Evolutionary conservation across 129 eudicot genomes (phyloP).

Genomic region (Heracleum sosnowskyi): DNA sequence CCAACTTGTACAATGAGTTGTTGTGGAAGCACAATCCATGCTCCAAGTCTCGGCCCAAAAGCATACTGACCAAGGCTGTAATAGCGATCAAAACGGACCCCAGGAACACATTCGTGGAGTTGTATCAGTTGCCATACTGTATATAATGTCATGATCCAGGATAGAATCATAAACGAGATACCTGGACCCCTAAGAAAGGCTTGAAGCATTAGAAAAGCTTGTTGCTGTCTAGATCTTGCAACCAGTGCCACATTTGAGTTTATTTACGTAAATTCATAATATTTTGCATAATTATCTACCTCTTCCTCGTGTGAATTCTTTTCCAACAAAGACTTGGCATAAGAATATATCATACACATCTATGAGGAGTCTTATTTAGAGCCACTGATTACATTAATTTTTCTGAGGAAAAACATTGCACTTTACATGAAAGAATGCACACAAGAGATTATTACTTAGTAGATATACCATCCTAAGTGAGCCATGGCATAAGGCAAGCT

Average conservation of each 20-base stretch:
- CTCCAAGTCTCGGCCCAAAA: slow-evolving; percentile 75
- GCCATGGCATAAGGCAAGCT: slow-evolving; percentile 95
- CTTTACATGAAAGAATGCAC: background rate
- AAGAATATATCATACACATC: no score
- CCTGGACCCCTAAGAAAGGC: slow-evolving; percentile 73
- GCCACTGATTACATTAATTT: background rate
- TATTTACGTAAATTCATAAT: background rate
- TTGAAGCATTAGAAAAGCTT: background rate
- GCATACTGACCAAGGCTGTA: slow-evolving; percentile 61
- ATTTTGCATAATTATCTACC: background rate
- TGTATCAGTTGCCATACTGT: slow-evolving; percentile 82
- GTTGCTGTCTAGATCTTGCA: no score
- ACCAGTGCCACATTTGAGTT: no score
- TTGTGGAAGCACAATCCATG: slow-evolving; percentile 84
- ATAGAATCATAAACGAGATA: slow-evolving; percentile 46
- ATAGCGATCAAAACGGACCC: slow-evolving; percentile 68
- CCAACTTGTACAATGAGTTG: slow-evolving; percentile 83
- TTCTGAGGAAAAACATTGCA: background rate
- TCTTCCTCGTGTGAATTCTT: no score
- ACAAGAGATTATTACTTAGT: background rate
- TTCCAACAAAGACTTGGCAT: no score
- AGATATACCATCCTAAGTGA: slow-evolving; percentile 72
- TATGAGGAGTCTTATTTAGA: no score
- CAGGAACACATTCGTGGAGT: slow-evolving; percentile 67
- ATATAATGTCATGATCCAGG: slow-evolving; percentile 75